phyloP scores from a whole-genome alignment of 192 early-diverging fungal genomes.

The Coemansia sp. region DNA sequence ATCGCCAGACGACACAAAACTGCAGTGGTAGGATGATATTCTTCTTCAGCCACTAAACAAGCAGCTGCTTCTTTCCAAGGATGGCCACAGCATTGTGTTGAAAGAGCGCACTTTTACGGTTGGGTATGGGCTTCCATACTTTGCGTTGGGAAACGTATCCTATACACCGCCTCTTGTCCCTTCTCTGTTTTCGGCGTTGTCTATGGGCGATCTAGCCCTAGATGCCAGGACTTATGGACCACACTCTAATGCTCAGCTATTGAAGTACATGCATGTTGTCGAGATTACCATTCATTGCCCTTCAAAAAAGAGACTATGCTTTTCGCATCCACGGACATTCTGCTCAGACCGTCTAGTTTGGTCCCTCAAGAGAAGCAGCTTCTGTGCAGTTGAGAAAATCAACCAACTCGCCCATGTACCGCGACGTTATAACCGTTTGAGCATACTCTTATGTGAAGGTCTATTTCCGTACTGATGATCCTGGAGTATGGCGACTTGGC shows the following conservation, averaged over 20 bases:
- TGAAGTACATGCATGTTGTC: neutral
- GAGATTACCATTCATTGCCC: conserved; percentile 10
- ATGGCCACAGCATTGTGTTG: neutral
- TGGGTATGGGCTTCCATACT: neutral
- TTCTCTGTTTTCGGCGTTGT: neutral
- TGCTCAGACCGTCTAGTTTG: conserved; percentile 19
- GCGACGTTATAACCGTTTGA: conserved; percentile 69
- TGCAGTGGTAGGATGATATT: neutral
- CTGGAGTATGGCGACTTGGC: conserved; percentile 77
- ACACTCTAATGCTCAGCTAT: neutral
- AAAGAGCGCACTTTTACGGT: neutral
- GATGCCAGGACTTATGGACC: neutral
- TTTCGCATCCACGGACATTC: conserved; percentile 17
- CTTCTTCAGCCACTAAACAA: neutral
- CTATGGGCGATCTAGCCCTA: neutral
- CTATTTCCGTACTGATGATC: conserved; percentile 75
- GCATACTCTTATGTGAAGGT: conserved; percentile 58
- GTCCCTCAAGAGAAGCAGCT: neutral
- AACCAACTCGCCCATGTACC: conserved; percentile 52
- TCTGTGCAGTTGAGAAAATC: neutral
- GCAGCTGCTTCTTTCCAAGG: neutral
- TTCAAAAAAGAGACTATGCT: conserved; percentile 4
- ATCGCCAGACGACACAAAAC: neutral
- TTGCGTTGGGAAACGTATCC: neutral
- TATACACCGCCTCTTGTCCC: neutral